Evolutionary conservation across 1,284 basidiomycete genomes (phyloP).

Genomic region (Fistulina hepatica): DNA sequence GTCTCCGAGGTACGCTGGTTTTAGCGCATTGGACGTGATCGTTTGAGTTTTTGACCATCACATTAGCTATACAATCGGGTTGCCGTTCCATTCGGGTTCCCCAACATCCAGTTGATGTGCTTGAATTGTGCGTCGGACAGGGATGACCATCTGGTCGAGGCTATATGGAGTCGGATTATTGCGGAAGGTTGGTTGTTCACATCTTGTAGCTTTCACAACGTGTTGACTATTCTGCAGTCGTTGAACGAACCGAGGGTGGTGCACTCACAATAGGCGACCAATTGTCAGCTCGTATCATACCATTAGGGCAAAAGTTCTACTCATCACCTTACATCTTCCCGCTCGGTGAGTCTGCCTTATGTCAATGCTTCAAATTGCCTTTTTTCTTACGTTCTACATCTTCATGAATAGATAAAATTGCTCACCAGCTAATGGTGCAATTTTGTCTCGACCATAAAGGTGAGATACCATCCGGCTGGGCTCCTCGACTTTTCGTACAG

Average conservation of each 20-base stretch:
- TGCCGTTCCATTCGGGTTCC: slow-evolving; percentile 79
- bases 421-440: slow-evolving; percentile 56
- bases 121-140: slow-evolving; percentile 90
- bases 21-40: too few relatives aligned
- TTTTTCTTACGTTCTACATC: slow-evolving; percentile 8
- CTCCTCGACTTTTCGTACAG: slow-evolving; percentile 62
- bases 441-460: slow-evolving; percentile 55
- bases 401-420: slow-evolving; percentile 47
- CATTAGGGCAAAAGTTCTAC: slow-evolving; percentile 76
- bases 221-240: slow-evolving; percentile 24
- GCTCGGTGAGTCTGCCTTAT: slow-evolving; percentile 42
- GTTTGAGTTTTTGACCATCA: slow-evolving; percentile 44
- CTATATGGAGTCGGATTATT: slow-evolving; percentile 86
- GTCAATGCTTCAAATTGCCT: slow-evolving; percentile 1
- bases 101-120: slow-evolving; percentile 81
- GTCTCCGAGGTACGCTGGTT: slow-evolving; percentile 35
- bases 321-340: slow-evolving; percentile 89
- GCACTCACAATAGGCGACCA: slow-evolving; percentile 45
- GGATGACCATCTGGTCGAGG: slow-evolving; percentile 70
- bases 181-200: slow-evolving; percentile 48
- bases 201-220: slow-evolving; percentile 1
- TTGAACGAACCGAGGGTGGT: slow-evolving; percentile 35
- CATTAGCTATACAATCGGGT: slow-evolving; percentile 54
- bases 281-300: slow-evolving; percentile 52
- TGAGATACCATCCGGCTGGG: slow-evolving; percentile 67